These are phyloP conservation scores for Colletotrichum acutatum DNA, from an alignment of 2,329 filamentous ascomycete genomes.

Conservation along the genomic window DNA sequence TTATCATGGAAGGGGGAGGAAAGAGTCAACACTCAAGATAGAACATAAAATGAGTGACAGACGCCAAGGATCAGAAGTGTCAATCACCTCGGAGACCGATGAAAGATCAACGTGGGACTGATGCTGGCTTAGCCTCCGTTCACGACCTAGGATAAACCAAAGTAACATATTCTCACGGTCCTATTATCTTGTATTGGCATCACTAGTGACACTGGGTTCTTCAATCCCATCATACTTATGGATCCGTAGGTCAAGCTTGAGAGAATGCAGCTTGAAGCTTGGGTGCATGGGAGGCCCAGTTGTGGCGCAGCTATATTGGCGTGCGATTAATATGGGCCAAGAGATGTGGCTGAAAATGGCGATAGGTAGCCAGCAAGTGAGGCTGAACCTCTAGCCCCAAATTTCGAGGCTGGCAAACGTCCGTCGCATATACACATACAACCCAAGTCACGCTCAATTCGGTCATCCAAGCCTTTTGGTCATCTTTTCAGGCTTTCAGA, in stretches of 20 bases:
- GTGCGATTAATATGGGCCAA: neutral
- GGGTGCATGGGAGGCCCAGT: neutral
- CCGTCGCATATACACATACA: neutral
- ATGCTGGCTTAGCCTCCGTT: neutral
- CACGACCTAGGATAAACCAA: neutral
- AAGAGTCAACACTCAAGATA: conserved; percentile 4
- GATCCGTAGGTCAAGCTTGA: neutral
- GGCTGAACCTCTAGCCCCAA: conserved; percentile 24
- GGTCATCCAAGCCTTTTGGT: neutral
- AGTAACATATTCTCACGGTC: neutral
- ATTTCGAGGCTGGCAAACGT: conserved; percentile 17
- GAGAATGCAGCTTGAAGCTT: neutral
- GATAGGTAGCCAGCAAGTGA: neutral
- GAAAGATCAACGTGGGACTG: neutral
- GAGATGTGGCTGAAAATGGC: neutral
- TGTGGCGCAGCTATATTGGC: neutral
- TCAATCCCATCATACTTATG: neutral
- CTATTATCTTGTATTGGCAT: neutral
- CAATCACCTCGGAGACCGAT: conserved; percentile 27
- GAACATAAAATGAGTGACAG: conserved; percentile 14
- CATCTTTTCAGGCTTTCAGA: neutral
- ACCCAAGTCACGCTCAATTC: conserved; percentile 8
- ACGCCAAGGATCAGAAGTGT: conserved; percentile 33
- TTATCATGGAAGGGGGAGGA: conserved; percentile 55
- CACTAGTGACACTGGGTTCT: neutral